Base-by-base conservation (phyloP, 257 asterid genomes). In the Galeopsis tetrahit region DNA sequence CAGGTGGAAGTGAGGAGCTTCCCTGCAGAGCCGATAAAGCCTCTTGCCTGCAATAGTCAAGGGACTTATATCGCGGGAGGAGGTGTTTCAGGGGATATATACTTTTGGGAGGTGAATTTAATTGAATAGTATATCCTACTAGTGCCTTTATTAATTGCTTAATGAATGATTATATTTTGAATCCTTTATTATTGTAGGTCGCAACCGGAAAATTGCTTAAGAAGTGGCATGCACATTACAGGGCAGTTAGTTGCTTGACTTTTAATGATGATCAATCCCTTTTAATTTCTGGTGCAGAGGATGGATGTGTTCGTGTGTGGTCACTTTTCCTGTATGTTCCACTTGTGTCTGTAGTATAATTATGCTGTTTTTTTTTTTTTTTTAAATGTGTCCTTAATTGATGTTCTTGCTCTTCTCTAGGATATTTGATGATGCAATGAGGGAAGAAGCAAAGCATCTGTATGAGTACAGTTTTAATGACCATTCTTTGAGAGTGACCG, bases 261-360 rank as follows among this genome's bases (percentile, higher is more conserved):
- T 92, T 95, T 79, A 83, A 85, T 60, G 96, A 92, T 63, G 98
- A 95, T 75, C 92, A 92, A 67, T 95, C 96, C 43, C 96, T 95
- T 73, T 72, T 95, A 83, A 82, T 92, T 48, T 95, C 96, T 8
- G 97, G 98, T 76, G 77, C 98, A 0, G 98, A 90, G 71, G 99
- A 95, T 82, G 99, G 98, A 72, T 80, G 83, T 68, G 86, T 95
- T 84, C 90, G 96, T n/a, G 97, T 95, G 77, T 95, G 98, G 99
- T 90, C 99, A 4, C 90, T 90, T 72, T 84, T 92, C 81, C 79
- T 84, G 99, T 92, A 89, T 72, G 86, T 64, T 69, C 10, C 44
- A 15, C 8, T 64, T 59, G 48, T 70, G 13, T 43, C 3, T 43
- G 9, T 67, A 13, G 9, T 67, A 13, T 69, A 21, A 17, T 66